Percentiles rank a stretch among this genome's conserved stretches.
Evolutionary conservation across 2,329 filamentous ascomycete genomes (phyloP).

Genomic region (Trichoderma guizhouense): DNA sequence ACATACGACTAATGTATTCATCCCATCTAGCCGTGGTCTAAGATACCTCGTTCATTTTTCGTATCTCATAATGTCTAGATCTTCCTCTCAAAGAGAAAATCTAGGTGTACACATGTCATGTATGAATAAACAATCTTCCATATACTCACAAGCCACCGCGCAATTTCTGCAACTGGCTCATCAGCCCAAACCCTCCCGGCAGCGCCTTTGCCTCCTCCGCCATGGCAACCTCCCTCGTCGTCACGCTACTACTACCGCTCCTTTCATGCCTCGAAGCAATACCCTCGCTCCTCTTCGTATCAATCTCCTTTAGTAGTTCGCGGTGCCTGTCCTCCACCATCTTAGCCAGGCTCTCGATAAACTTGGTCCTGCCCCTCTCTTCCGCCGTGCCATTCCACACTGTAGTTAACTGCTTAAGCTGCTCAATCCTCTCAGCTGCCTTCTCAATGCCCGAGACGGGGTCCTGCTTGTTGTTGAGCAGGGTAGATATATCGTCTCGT

Average conservation of each 20-base stretch:
- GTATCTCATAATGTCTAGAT: not conserved
- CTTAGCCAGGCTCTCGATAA: conserved; percentile 77
- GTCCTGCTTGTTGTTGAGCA: conserved; percentile 58
- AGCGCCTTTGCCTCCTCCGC: conserved; percentile 42
- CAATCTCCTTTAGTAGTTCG: conserved; percentile 51
- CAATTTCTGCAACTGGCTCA: conserved; percentile 61
- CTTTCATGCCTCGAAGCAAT: conserved; percentile 23
- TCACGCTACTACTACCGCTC: conserved; percentile 27
- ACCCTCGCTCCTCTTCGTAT: conserved; percentile 35
- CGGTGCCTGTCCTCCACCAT: conserved; percentile 73
- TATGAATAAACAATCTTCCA: not conserved
- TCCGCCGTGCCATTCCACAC: conserved; percentile 97
- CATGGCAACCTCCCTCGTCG: conserved; percentile 31
- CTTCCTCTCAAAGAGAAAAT: not conserved
- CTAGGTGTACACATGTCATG: not conserved
- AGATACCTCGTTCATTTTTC: not conserved
- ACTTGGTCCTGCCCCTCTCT: conserved; percentile 76
- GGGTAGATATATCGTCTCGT: conserved; percentile 65
- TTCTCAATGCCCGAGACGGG: conserved; percentile 67
- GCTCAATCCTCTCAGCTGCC: conserved; percentile 70
- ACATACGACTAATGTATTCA: not conserved
- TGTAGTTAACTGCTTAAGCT: conserved; percentile 69
- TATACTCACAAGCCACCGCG: conserved; percentile 46
- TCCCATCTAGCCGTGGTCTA: not conserved
- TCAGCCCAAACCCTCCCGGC: conserved; percentile 55